A percentile compares a stretch with the other conserved stretches of the same genome.
phyloP scores from a whole-genome alignment of 441 rosid genomes.

The Pelargonium myrrhifolium region DNA sequence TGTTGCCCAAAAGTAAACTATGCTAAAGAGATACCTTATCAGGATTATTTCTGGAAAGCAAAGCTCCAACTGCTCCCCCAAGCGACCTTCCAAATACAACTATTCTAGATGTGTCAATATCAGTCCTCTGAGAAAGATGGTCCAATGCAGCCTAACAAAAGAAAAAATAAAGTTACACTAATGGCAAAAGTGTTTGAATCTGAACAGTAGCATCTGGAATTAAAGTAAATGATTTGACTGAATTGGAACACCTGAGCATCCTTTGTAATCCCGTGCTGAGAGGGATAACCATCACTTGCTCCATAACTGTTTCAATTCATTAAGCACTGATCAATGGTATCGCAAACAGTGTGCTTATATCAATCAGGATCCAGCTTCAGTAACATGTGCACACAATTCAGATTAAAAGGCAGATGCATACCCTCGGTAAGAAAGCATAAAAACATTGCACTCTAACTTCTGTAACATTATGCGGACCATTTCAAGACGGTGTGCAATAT shows the following conservation, averaged over 20 bases:
- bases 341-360: slow-evolving; percentile 10
- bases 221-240: slow-evolving; percentile 16
- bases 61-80: slow-evolving; percentile 97
- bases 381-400: slow-evolving; percentile 6
- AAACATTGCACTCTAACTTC: slow-evolving; percentile 78
- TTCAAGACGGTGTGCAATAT: slow-evolving; percentile 97
- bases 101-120: slow-evolving; percentile 82
- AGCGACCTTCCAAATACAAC: slow-evolving; percentile 93
- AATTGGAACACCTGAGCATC: slow-evolving; percentile 77
- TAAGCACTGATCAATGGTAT: slow-evolving; percentile 17
- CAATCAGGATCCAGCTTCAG: background rate
- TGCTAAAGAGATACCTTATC: slow-evolving; percentile 49
- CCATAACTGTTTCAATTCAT: slow-evolving; percentile 56
- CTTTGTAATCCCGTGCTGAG: slow-evolving; percentile 76
- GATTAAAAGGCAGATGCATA: slow-evolving; percentile 27
- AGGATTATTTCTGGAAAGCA: slow-evolving; percentile 76
- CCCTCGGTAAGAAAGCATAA: slow-evolving; percentile 99
- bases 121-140: slow-evolving; percentile 78
- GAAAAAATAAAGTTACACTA: slow-evolving; percentile 18
- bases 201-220: slow-evolving; percentile 7
- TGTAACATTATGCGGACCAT: slow-evolving; percentile 86
- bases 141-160: slow-evolving; percentile 81
- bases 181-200: slow-evolving; percentile 12
- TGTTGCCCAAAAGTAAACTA: background rate
- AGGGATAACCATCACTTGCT: slow-evolving; percentile 87